These are phyloP conservation scores for Solanum pennellii DNA, from an alignment of 257 asterid genomes.

Conservation along the genomic window DNA sequence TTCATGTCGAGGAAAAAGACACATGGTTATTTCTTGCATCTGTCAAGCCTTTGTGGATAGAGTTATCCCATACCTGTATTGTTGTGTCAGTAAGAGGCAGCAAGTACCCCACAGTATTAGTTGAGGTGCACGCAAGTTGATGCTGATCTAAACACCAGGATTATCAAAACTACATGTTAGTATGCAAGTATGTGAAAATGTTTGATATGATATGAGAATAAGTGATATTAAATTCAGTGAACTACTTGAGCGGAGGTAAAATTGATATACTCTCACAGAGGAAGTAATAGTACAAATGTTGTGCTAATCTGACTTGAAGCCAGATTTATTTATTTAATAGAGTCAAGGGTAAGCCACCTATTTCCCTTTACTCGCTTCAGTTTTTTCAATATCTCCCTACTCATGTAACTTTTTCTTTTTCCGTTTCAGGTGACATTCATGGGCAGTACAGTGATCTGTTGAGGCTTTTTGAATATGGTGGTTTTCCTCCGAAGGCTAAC, in stretches of 20 bases:
- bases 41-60: background rate
- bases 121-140: background rate
- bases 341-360: background rate
- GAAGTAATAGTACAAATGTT: background rate
- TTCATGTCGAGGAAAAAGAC: background rate
- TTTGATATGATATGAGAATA: background rate
- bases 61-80: background rate
- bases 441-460: background rate
- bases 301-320: background rate
- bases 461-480: background rate
- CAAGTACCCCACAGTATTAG: background rate
- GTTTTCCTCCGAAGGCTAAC: background rate
- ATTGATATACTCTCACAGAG: background rate
- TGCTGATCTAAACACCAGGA: background rate
- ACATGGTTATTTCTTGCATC: background rate
- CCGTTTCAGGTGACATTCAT: background rate
- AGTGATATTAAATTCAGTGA: background rate
- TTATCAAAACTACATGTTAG: background rate
- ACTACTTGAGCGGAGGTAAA: background rate
- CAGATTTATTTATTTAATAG: background rate
- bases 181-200: background rate
- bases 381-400: background rate
- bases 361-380: background rate
- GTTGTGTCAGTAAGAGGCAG: background rate
- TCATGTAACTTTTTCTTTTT: background rate